A percentile compares a stretch with the other conserved stretches of the same genome.
phyloP scores from a whole-genome alignment of 176 grass and related monocot species.

The Bolboschoenus planiculmis region DNA sequence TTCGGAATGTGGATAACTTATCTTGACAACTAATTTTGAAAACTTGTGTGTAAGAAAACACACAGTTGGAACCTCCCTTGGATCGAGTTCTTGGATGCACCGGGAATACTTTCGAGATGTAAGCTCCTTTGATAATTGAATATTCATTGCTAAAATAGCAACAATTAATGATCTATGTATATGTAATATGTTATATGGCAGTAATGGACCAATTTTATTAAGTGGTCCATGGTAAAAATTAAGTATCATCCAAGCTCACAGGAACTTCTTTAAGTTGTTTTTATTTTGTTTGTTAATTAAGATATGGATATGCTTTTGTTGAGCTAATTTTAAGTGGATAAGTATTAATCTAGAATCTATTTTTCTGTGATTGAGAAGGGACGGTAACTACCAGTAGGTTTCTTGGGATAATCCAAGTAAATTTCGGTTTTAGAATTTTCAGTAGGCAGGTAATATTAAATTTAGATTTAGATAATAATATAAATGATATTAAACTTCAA shows the following conservation, averaged over 20 bases:
- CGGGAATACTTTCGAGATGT: not conserved
- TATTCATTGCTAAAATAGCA: no score
- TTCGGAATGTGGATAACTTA: not conserved
- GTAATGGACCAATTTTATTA: not conserved
- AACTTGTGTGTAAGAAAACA: not conserved
- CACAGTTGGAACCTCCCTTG: not conserved
- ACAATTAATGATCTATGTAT: not conserved
- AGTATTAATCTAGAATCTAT: not conserved
- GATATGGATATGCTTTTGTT: not conserved
- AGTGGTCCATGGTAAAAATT: not conserved
- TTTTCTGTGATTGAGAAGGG: not conserved
- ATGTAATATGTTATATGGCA: not conserved
- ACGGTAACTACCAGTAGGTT: not conserved
- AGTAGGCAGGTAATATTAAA: not conserved
- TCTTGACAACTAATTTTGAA: conserved; percentile 4
- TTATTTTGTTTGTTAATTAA: not conserved
- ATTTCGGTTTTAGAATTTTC: not conserved
- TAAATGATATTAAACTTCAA: not conserved
- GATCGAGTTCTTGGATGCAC: not conserved
- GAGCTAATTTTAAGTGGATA: not conserved
- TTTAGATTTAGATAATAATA: no score
- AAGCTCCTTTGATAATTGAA: not conserved
- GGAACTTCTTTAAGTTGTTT: not conserved
- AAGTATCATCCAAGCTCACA: not conserved
- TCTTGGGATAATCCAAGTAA: not conserved